Evolutionary conservation across 192 early-diverging fungal species (phyloP).

Genomic region (Coemansia sp.): DNA sequence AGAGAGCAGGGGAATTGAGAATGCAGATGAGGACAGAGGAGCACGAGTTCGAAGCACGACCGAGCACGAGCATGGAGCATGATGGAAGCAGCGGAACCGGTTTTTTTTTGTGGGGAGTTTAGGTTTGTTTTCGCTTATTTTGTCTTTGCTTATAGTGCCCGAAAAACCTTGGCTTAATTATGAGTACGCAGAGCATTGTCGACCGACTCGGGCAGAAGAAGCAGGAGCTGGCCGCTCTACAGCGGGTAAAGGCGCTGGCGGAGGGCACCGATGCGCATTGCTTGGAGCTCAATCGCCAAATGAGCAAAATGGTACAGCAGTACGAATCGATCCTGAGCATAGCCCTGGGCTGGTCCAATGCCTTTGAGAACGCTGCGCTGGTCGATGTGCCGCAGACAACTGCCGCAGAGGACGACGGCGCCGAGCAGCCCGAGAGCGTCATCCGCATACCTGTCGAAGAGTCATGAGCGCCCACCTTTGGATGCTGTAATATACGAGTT

Average conservation of each 20-base stretch:
- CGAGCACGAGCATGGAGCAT: no score
- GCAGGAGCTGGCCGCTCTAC: slow-evolving; percentile 43
- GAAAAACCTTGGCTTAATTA: not conserved
- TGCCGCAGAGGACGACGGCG: slow-evolving; percentile 31
- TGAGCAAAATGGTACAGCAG: slow-evolving; percentile 41
- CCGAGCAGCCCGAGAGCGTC: slow-evolving; percentile 39
- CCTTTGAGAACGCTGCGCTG: slow-evolving; percentile 43
- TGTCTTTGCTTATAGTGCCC: not conserved
- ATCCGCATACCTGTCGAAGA: slow-evolving; percentile 42
- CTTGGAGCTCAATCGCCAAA: slow-evolving; percentile 46
- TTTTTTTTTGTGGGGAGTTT: not conserved
- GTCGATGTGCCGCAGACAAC: slow-evolving; percentile 38
- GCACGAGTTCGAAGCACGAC: no score
- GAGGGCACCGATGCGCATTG: slow-evolving; percentile 43
- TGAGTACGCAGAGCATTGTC: slow-evolving; percentile 38
- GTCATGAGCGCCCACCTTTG: not conserved
- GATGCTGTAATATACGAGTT: not conserved
- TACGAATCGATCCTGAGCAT: slow-evolving; percentile 39
- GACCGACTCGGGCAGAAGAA: slow-evolving; percentile 42
- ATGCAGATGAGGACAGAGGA: no score
- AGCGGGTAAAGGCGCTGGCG: slow-evolving; percentile 32
- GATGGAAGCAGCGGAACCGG: no score
- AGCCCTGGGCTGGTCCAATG: slow-evolving; percentile 38
- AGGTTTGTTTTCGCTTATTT: not conserved
- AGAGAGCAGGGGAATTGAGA: no score